Percentiles rank a stretch among this genome's conserved stretches.
phyloP scores from a whole-genome alignment of 2,329 filamentous ascomycete species.

The Alternaria viburni region DNA sequence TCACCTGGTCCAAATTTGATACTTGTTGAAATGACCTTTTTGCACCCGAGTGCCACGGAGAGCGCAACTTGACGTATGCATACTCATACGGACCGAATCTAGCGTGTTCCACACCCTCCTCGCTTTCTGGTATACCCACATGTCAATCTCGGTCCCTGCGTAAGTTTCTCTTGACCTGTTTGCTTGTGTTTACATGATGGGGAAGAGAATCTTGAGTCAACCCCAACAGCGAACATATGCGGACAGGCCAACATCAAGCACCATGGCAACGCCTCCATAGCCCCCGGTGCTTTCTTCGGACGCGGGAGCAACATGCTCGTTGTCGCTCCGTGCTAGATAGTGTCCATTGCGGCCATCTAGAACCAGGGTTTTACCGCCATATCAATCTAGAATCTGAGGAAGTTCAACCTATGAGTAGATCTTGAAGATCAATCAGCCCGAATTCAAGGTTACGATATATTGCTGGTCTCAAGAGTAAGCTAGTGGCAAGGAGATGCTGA shows the following conservation, averaged over 20 bases:
- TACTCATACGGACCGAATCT: not conserved
- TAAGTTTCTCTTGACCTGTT: not conserved
- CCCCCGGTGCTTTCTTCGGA: not conserved
- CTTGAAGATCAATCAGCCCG: not conserved
- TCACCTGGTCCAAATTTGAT: not conserved
- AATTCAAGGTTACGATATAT: not conserved
- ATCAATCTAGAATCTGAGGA: not conserved
- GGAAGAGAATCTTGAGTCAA: not conserved
- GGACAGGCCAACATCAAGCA: not conserved
- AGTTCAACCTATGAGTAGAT: not conserved
- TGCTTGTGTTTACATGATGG: not conserved
- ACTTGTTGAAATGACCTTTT: not conserved
- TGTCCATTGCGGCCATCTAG: not conserved
- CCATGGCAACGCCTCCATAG: not conserved
- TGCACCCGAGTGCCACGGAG: too few relatives aligned
- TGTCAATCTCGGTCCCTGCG: conserved; percentile 1
- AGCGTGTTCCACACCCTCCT: not conserved
- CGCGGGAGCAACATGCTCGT: not conserved
- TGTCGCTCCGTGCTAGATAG: not conserved
- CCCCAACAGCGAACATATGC: not conserved
- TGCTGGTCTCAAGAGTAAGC: not conserved
- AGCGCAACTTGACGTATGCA: not conserved
- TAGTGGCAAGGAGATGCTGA: not conserved
- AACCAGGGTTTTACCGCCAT: not conserved
- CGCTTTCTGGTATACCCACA: not conserved